phyloP scores from a whole-genome alignment of 2,329 filamentous ascomycete genomes.

The Diaporthe citri region DNA sequence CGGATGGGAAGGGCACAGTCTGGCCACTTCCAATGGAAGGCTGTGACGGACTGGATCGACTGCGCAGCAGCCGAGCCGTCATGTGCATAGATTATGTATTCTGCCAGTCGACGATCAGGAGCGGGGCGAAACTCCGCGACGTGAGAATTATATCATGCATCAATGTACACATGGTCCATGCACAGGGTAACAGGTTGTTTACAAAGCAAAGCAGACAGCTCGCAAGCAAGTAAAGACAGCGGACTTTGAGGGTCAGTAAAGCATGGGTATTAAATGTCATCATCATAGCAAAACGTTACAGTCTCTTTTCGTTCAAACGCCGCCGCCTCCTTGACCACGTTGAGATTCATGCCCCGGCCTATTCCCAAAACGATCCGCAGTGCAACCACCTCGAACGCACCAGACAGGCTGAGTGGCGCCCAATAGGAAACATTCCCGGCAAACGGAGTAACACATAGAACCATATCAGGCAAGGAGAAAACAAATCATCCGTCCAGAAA shows the following conservation, averaged over 20 bases:
- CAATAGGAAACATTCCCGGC: slow-evolving; percentile 21
- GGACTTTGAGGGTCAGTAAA: background rate
- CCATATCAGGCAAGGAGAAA: background rate
- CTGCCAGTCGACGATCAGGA: background rate
- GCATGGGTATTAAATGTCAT: background rate
- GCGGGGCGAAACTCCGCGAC: background rate
- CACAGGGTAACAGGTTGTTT: background rate
- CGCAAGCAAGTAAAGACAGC: background rate
- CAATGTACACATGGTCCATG: no score
- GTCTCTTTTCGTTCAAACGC: background rate
- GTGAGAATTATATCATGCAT: background rate
- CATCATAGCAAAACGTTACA: background rate
- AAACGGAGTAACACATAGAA: background rate
- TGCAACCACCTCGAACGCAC: background rate
- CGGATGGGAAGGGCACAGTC: background rate
- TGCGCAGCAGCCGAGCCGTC: background rate
- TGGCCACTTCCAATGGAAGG: background rate
- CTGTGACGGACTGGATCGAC: background rate
- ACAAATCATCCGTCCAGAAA: background rate
- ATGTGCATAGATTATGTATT: background rate
- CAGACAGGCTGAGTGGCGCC: no score
- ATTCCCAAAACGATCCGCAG: background rate
- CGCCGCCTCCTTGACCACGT: background rate
- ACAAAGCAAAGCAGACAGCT: background rate
- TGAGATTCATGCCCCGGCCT: background rate